These are phyloP conservation scores for Chrysoporthe cubensis DNA, from an alignment of 2,329 filamentous ascomycete genomes.

Conservation along the genomic window DNA sequence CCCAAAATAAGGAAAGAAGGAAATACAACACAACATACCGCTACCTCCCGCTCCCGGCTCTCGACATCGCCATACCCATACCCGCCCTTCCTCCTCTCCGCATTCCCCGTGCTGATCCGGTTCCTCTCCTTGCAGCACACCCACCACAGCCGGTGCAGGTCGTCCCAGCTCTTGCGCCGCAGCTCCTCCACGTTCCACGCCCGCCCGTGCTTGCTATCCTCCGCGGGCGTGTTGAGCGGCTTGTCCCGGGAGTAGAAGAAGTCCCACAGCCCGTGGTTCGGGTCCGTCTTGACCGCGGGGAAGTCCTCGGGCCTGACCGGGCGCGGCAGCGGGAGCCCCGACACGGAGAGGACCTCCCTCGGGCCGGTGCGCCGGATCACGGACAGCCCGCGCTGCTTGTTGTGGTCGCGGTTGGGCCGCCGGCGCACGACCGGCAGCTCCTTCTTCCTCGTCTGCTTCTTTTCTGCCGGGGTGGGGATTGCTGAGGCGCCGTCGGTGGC, in stretches of 20 bases:
- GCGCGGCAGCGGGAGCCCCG: slow-evolving; percentile 71
- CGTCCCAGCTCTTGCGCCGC: slow-evolving; percentile 88
- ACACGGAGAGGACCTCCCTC: slow-evolving; percentile 74
- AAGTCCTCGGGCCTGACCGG: slow-evolving; percentile 59
- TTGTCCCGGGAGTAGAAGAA: slow-evolving; percentile 80
- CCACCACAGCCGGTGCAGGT: slow-evolving; percentile 93
- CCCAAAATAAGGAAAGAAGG: neutral
- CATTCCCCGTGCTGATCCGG: slow-evolving; percentile 75
- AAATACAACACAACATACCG: slow-evolving; percentile 57
- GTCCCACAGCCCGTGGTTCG: slow-evolving; percentile 85
- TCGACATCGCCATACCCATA: slow-evolving; percentile 77
- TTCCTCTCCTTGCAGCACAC: slow-evolving; percentile 90
- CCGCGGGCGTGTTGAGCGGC: slow-evolving; percentile 71
- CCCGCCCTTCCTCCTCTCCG: slow-evolving; percentile 69
- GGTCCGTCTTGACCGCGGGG: slow-evolving; percentile 63
- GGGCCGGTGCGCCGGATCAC: slow-evolving; percentile 78
- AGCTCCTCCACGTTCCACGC: slow-evolving; percentile 86
- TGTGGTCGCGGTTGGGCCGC: slow-evolving; percentile 65
- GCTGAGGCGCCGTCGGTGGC: slow-evolving; percentile 30
- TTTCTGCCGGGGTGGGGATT: slow-evolving; percentile 48
- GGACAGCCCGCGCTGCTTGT: slow-evolving; percentile 79
- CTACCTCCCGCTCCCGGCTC: slow-evolving; percentile 62
- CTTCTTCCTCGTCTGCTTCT: slow-evolving; percentile 51
- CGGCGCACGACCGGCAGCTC: slow-evolving; percentile 33
- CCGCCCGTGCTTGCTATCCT: slow-evolving; percentile 75